Evolutionary conservation across 306 rosid species (phyloP).

Genomic region (Cucumis sativus): Cucumber_9930_V3 NC_026659.2:26328001-26328500

Average conservation of each 20-base stretch:
- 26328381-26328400: background rate
- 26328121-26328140: background rate
- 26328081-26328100: background rate
- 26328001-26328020: no score
- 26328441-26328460: no score
- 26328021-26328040: no score
- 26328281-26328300: background rate
- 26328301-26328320: background rate
- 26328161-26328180: background rate
- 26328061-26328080: background rate
- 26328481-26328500: no score
- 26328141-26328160: no score
- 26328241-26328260: background rate
- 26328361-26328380: background rate
- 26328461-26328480: no score
- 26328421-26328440: background rate
- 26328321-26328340: background rate
- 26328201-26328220: background rate
- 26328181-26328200: background rate
- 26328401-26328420: background rate
- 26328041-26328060: background rate
- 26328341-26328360: background rate
- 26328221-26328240: background rate
- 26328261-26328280: background rate
- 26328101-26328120: background rate